Conservation (phyloP, 2,329 filamentous ascomycete species). For the Beauveria sp. region DNA sequence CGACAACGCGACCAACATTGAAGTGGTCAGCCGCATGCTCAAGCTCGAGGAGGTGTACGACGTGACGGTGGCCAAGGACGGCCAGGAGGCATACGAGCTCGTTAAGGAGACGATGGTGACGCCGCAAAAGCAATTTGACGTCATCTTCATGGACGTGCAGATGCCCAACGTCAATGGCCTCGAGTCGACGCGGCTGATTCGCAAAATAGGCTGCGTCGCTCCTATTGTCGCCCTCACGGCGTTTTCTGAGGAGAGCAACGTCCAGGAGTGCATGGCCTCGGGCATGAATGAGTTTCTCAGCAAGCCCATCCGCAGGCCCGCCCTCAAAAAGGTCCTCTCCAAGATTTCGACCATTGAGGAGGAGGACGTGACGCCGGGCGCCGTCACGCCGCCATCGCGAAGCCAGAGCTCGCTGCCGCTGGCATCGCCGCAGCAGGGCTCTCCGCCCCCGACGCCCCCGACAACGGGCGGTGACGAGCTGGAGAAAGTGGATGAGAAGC, state of each 20-base stretch:
- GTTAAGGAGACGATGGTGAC: constrained; percentile 67
- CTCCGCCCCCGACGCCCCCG: background rate
- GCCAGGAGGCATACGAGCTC: constrained; percentile 78
- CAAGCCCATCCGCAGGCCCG: constrained; percentile 69
- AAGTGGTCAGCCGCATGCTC: constrained; percentile 54
- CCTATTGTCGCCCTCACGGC: constrained; percentile 89
- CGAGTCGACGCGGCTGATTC: constrained; percentile 77
- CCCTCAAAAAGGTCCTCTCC: constrained; percentile 77
- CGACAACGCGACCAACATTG: constrained; percentile 50
- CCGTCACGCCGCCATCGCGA: background rate
- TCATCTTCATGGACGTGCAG: constrained; percentile 94
- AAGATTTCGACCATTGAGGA: constrained; percentile 78
- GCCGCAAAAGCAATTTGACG: constrained; percentile 61
- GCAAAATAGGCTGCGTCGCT: constrained; percentile 76
- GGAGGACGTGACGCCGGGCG: constrained; percentile 32
- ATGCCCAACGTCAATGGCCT: constrained; percentile 92
- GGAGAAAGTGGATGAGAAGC: background rate
- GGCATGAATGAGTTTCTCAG: constrained; percentile 91
- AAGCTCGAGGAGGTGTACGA: constrained; percentile 76
- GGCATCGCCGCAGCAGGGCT: background rate
- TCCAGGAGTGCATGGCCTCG: constrained; percentile 76
- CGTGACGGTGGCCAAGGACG: constrained; percentile 79
- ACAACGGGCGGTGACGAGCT: background rate
- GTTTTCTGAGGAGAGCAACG: constrained; percentile 84
- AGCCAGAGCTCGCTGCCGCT: background rate